Conservation (phyloP, 2,329 filamentous ascomycete species). For the Penicillium sp. region DNA sequence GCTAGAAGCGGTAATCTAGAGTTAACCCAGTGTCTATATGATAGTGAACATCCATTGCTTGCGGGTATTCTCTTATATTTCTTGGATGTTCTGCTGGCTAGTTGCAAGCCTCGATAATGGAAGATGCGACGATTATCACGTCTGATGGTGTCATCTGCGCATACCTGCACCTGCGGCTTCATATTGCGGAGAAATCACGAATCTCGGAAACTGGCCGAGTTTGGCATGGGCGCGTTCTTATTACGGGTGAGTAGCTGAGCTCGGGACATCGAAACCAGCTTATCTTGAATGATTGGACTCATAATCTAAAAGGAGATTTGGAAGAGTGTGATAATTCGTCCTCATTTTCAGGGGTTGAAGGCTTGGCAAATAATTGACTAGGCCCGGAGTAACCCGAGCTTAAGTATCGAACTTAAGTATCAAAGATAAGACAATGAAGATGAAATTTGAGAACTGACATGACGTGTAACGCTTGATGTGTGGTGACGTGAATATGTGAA, state of each 20-base stretch:
- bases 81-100: background rate
- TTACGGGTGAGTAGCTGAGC: no score
- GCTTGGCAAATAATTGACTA: background rate
- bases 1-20: background rate
- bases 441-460: constrained; percentile 1
- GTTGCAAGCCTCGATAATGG: background rate
- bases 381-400: background rate
- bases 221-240: background rate
- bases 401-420: background rate
- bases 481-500: background rate
- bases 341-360: background rate
- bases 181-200: background rate
- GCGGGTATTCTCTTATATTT: background rate
- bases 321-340: background rate
- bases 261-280: background rate
- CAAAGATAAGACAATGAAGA: background rate
- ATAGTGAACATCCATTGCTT: background rate
- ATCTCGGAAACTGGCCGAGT: background rate
- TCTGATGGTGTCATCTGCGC: constrained; percentile 6
- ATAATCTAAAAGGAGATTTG: background rate
- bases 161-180: background rate
- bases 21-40: background rate
- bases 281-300: background rate
- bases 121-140: constrained; percentile 10
- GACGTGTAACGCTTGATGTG: constrained; percentile 5